Evolutionary conservation across 306 rosid species (phyloP), one percentile per base, ranked within the genome.

Genomic region (Fagus crenata): DNA sequence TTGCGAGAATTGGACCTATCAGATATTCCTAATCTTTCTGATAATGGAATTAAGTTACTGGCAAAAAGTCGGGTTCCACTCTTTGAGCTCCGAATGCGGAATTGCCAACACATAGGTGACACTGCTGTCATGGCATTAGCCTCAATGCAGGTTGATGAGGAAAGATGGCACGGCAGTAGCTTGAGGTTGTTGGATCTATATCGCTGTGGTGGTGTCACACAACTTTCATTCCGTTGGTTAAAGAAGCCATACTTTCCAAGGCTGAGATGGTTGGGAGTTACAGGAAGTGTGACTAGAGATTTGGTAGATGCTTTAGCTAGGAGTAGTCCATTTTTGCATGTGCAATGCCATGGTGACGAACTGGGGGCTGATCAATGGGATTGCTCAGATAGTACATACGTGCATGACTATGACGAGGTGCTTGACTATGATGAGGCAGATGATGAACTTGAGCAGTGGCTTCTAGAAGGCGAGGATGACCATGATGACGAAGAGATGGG

Each of bases 241-340:
- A 95, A 95, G 89, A 95, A 75, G 53, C 98, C 97, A 0, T 92
- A 95, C 84, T 95, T 95, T 81, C 98, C 98, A 5, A 95, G 95
- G 90, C 83, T 95, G 73, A 89, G 89, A 80, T 90, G 96, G 92
- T 74, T 95, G 89, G 98, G 98, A 67, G 93, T 95, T 84, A 89
- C 91, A 0, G 98, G 98, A 67, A 81, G 82, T 80, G 91, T 89
- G 11, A 92, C 92, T 33, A 89, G 89, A 81, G 95, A 95, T 39
- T 82, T 87, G 73, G 96, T 95, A 4, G 98, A 95, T 78, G 98
- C 97, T 75, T 84, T 95, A 69, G 89, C 94, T 54, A 84, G 86
- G 82, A 92, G 83, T 80, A 84, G 93, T 80, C 97, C 97, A 0
- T 87, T 92, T 86, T 84, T 95, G 92, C 93, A 83, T 18, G 97